These are phyloP conservation scores for Mycena rosella DNA, from an alignment of 768 basidiomycete species.

Conservation along the genomic window DNA sequence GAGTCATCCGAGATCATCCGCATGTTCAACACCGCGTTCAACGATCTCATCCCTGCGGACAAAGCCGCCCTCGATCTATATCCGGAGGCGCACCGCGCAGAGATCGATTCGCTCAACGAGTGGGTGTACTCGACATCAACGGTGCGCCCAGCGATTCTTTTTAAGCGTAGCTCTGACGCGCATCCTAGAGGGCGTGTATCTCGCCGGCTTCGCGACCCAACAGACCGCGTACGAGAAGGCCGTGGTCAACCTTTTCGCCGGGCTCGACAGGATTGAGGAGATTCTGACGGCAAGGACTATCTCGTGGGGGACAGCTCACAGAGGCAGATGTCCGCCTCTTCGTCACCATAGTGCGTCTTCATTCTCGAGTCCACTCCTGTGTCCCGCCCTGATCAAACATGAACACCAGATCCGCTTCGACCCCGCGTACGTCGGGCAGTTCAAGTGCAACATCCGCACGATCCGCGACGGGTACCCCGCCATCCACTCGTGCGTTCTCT, in stretches of 20 bases:
- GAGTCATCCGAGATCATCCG: constrained; percentile 96
- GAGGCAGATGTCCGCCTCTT: constrained; percentile 89
- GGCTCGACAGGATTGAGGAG: constrained; percentile 85
- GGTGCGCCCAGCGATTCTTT: constrained; percentile 70
- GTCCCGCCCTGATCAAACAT: neutral
- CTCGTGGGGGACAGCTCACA: constrained; percentile 86
- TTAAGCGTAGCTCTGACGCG: no score
- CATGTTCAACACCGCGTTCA: constrained; percentile 89
- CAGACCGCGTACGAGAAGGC: constrained; percentile 86
- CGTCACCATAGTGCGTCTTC: constrained; percentile 88
- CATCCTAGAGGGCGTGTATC: neutral
- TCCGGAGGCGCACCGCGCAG: constrained; percentile 56
- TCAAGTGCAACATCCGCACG: constrained; percentile 91
- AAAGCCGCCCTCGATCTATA: constrained; percentile 53
- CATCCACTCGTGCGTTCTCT: constrained; percentile 68
- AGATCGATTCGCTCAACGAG: constrained; percentile 88
- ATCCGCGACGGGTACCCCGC: constrained; percentile 91
- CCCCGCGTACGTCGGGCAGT: constrained; percentile 89
- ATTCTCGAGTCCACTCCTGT: neutral
- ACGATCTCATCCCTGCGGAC: constrained; percentile 73
- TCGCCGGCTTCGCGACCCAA: constrained; percentile 83
- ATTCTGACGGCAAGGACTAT: constrained; percentile 84
- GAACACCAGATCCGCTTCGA: constrained; percentile 82
- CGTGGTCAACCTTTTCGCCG: constrained; percentile 80
- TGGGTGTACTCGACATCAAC: constrained; percentile 92